A percentile compares a stretch with the other conserved stretches of the same genome.
Evolutionary conservation across 148 eudicot species (phyloP).

Genomic region (Simmondsia chinensis): DNA sequence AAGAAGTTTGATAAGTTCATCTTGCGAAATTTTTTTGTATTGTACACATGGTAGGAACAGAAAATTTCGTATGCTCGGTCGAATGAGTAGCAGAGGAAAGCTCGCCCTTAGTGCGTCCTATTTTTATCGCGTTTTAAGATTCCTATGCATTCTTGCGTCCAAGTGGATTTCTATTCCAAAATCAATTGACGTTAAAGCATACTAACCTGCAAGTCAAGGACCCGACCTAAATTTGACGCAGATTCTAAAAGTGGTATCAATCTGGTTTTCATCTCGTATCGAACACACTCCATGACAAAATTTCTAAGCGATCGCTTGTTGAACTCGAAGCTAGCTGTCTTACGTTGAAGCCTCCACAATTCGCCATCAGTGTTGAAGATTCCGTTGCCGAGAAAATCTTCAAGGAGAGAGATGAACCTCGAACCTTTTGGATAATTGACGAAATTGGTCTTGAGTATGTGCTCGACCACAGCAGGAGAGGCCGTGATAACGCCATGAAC

Average conservation of each 20-base stretch:
- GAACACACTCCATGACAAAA: conserved; percentile 26
- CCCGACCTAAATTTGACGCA: not conserved
- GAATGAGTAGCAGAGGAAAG: too few species aligned
- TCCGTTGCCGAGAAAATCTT: conserved; percentile 16
- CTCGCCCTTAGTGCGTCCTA: too few species aligned
- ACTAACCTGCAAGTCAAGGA: conserved; percentile 42
- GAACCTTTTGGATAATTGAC: conserved; percentile 18
- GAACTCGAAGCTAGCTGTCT: conserved; percentile 45
- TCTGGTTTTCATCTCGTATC: conserved; percentile 16
- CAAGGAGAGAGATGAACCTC: conserved; percentile 12
- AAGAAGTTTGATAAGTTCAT: too few species aligned
- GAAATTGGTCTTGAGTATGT: conserved; percentile 17
- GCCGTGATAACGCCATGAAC: conserved; percentile 13
- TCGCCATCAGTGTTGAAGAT: conserved; percentile 22
- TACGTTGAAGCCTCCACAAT: conserved; percentile 16
- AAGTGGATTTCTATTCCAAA: too few species aligned
- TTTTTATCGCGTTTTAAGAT: too few species aligned
- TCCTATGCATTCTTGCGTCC: too few species aligned
- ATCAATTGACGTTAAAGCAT: too few species aligned
- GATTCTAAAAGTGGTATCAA: conserved; percentile 27
- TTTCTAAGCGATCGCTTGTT: conserved; percentile 20
- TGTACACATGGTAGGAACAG: too few species aligned
- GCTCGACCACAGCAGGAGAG: conserved; percentile 12
- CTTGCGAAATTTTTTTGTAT: too few species aligned
- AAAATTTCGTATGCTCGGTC: too few species aligned